Conservation (phyloP, 768 basidiomycete species). For the Sutorius australiensis region DNA sequence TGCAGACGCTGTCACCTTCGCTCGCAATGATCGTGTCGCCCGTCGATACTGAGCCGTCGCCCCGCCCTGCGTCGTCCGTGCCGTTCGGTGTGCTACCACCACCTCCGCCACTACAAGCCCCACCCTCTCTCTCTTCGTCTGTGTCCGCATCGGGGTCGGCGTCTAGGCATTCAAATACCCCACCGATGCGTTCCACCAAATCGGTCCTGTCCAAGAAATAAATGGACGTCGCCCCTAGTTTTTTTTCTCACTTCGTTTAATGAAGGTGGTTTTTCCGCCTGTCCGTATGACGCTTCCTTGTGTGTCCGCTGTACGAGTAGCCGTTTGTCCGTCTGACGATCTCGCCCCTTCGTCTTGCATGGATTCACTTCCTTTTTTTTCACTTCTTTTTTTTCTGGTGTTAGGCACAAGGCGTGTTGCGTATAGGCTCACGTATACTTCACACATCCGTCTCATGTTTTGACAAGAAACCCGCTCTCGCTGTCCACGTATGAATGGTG, state of each 20-base stretch:
- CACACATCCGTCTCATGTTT: not conserved
- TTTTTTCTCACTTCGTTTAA: not conserved
- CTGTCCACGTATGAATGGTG: not conserved
- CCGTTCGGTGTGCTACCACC: conserved; percentile 14
- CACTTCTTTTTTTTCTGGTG: not conserved
- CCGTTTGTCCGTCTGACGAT: not conserved
- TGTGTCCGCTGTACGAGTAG: conserved; percentile 15
- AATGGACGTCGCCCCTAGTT: not conserved
- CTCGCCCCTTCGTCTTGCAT: not conserved
- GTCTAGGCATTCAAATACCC: conserved; percentile 24
- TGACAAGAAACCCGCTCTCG: not conserved
- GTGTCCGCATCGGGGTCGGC: not conserved
- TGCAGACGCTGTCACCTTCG: conserved; percentile 34
- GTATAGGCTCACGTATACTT: not conserved
- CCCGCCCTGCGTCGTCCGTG: conserved; percentile 29
- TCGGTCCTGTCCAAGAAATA: conserved; percentile 32
- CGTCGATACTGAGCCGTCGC: conserved; percentile 31
- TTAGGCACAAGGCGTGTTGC: not conserved
- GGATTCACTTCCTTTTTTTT: not conserved
- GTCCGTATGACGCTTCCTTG: not conserved
- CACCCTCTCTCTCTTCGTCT: not conserved
- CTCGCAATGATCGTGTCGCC: conserved; percentile 36
- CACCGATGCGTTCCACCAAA: conserved; percentile 29
- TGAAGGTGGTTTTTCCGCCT: not conserved
- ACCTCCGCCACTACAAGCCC: conserved; percentile 13